These are phyloP conservation scores for Dothidotthia symphoricarpi DNA, from an alignment of 2,329 filamentous ascomycete species.

Conservation along the genomic window DNA sequence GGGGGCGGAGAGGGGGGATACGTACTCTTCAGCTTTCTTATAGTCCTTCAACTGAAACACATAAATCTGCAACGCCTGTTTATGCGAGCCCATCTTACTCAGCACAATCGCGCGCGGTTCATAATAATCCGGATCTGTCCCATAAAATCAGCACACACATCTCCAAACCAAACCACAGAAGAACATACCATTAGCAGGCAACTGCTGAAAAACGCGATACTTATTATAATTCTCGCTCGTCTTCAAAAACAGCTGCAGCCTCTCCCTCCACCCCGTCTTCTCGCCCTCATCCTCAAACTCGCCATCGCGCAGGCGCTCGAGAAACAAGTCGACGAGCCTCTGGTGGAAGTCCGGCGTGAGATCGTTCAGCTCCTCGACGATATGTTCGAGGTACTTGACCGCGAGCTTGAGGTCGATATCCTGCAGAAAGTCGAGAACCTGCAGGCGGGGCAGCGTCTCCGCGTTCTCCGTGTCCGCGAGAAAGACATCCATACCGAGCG, in stretches of 20 bases:
- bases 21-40: slow-evolving; percentile 83
- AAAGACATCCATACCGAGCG: slow-evolving; percentile 88
- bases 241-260: slow-evolving; percentile 72
- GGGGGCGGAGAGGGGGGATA: not conserved
- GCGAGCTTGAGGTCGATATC: slow-evolving; percentile 69
- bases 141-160: too few species aligned
- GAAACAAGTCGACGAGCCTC: slow-evolving; percentile 70
- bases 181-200: slow-evolving; percentile 73
- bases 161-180: not conserved
- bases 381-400: slow-evolving; percentile 81
- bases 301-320: slow-evolving; percentile 52
- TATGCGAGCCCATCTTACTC: slow-evolving; percentile 92
- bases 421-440: slow-evolving; percentile 71
- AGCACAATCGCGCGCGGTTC: slow-evolving; percentile 88
- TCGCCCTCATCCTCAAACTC: slow-evolving; percentile 34
- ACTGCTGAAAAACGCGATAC: slow-evolving; percentile 69
- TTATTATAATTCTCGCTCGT: slow-evolving; percentile 79
- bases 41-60: slow-evolving; percentile 91
- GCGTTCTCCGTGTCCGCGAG: slow-evolving; percentile 91
- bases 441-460: slow-evolving; percentile 77
- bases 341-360: slow-evolving; percentile 85
- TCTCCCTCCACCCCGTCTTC: slow-evolving; percentile 55
- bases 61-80: slow-evolving; percentile 94
- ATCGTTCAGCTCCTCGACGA: slow-evolving; percentile 84
- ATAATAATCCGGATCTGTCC: slow-evolving; percentile 75